phyloP scores from a whole-genome alignment of 2,329 filamentous ascomycete genomes.

The Fusarium compactum region DNA sequence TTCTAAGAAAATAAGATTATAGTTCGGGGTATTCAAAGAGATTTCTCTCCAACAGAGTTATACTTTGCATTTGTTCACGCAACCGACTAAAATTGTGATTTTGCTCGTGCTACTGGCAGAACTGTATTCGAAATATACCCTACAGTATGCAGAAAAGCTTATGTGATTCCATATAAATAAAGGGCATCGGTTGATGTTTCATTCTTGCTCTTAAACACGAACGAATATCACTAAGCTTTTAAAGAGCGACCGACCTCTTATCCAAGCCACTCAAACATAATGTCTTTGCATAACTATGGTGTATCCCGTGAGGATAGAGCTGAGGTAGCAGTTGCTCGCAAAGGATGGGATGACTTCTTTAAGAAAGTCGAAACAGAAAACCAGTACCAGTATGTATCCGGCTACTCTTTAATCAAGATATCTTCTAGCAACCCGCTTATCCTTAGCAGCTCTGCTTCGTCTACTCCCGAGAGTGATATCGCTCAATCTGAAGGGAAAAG shows the following conservation, averaged over 20 bases:
- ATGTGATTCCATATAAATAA: fast-evolving
- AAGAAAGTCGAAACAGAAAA: not conserved
- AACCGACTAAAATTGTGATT: too few relatives aligned
- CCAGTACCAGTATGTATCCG: not conserved
- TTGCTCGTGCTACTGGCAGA: too few relatives aligned
- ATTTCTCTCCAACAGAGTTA: not conserved
- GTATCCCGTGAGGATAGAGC: not conserved
- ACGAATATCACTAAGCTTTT: too few relatives aligned
- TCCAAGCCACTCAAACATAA: not conserved
- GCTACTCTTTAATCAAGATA: not conserved
- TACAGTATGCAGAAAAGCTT: not conserved
- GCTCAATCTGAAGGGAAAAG: not conserved
- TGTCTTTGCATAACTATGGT: not conserved
- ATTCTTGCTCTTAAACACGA: too few relatives aligned
- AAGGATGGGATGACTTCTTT: not conserved
- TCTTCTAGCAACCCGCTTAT: not conserved
- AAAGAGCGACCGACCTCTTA: too few relatives aligned
- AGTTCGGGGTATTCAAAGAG: not conserved
- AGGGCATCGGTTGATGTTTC: not conserved
- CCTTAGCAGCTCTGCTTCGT: not conserved
- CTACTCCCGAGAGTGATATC: not conserved
- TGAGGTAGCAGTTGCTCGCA: not conserved
- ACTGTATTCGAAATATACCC: too few relatives aligned
- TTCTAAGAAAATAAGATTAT: not conserved
- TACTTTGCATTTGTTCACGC: not conserved